Evolutionary conservation across 31 red algal species (phyloP), one percentile per base, ranked within the genome.

Genomic region (Asparagopsis taxiformis): DNA sequence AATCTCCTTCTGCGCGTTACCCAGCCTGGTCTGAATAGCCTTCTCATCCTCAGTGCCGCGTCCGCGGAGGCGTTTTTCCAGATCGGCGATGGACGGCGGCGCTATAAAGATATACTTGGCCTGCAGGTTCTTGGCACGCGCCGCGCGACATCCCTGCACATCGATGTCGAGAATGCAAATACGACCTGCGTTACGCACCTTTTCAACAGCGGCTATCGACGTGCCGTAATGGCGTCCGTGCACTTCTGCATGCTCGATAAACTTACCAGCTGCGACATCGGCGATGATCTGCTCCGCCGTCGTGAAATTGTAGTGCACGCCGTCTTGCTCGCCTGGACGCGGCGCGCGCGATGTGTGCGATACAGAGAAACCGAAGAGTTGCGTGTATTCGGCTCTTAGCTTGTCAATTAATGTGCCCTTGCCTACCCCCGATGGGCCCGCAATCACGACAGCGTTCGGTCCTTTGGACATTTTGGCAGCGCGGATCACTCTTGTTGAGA

Each of bases 221-320:
- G 96, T 99, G 24, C 96, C 96, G 48, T 99, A 99, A 60, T 79
- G 88, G 24, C 73, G 64, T 13, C 96, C 96, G 61, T 94, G 89
- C 32, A 99, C 96, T 58, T 82, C 69, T 8, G 87, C 96, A 62
- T 83, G 68, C 74, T 99, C 96, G 31, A 94, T 73, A 66, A 99
- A 99, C 24, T 88, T 70, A n/a, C 86, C 86, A 24, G 41, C 73
- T 9, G 76, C 86, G 3, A 93, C 74, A 41, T 80, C 77, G 3
- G 23, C 58, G 51, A 79, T 22, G 52, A 99, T 81, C 35, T 77
- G 29, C 6, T 91, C 80, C 30, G 64, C 65, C 9, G 78, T 82
- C 29, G 76, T 71, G 50, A 99, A 99, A 76, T 99, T 77, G 51
- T 99, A 99, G 44, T 94, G 65, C 17, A 85, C 74, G 54, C 91